Evolutionary conservation across 2,329 filamentous ascomycete genomes (phyloP).

Genomic region (Neopestalotiopsis rosae): DNA sequence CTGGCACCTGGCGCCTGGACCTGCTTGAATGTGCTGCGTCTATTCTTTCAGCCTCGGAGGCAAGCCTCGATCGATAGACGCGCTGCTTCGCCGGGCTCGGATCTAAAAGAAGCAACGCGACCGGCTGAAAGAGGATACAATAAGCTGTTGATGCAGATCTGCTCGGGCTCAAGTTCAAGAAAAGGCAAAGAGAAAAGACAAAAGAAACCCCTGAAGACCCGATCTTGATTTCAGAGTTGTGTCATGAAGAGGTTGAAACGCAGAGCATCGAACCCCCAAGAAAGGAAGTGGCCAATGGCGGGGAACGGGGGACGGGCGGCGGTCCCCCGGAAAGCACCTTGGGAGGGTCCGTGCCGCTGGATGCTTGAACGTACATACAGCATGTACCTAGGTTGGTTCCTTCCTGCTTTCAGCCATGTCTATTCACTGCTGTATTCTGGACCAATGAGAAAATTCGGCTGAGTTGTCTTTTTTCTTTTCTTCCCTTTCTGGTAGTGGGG

Average conservation of each 20-base stretch:
- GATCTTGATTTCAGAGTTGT: conserved; percentile 10
- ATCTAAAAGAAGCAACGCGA: neutral
- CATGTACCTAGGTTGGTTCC: neutral
- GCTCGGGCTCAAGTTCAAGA: neutral
- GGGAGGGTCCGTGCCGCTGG: neutral
- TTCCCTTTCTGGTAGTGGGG: neutral
- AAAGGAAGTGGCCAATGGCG: neutral
- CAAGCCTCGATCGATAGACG: neutral
- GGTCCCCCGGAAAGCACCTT: neutral
- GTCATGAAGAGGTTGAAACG: conserved; percentile 10
- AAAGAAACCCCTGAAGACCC: neutral
- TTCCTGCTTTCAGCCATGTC: too few species aligned
- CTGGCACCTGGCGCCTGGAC: neutral
- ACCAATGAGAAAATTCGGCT: neutral
- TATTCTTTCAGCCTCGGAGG: neutral
- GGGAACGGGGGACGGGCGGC: neutral
- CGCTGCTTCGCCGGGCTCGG: neutral
- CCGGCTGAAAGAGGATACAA: neutral
- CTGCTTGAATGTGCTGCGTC: too few species aligned
- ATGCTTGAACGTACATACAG: neutral
- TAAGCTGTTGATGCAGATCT: neutral
- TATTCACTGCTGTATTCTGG: too few species aligned
- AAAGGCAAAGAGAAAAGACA: too few species aligned
- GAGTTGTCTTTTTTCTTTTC: neutral
- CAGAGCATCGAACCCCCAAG: neutral